Evolutionary conservation across 306 rosid species (phyloP).

Genomic region (Vigna angularis): DNA sequence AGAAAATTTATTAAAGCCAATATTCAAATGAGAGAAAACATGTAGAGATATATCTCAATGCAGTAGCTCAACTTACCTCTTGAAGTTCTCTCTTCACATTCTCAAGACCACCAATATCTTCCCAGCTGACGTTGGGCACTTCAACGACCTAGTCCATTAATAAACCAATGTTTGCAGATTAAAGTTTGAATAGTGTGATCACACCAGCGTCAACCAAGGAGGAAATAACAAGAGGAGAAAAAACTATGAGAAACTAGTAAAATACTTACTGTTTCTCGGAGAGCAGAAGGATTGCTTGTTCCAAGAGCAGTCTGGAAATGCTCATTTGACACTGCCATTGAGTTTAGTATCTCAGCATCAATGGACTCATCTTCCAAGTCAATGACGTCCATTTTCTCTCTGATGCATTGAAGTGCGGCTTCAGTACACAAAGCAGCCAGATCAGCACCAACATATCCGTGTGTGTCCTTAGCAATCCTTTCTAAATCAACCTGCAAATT

Average conservation of each 20-base stretch:
- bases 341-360: slow-evolving; percentile 93
- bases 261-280: slow-evolving; percentile 87
- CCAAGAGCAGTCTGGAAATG: slow-evolving; percentile 96
- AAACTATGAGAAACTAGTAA: not conserved
- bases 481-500: slow-evolving; percentile 86
- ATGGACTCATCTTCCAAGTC: slow-evolving; percentile 95
- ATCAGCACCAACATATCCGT: slow-evolving; percentile 98
- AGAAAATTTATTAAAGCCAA: slow-evolving; percentile 3
- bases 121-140: slow-evolving; percentile 95
- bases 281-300: slow-evolving; percentile 97
- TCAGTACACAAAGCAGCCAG: slow-evolving; percentile 95
- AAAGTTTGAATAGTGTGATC: not conserved
- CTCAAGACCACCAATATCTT: slow-evolving; percentile 98
- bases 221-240: slow-evolving; percentile 34
- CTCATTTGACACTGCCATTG: slow-evolving; percentile 98
- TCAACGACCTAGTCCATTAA: slow-evolving; percentile 77
- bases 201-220: not conserved
- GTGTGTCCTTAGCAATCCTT: slow-evolving; percentile 86
- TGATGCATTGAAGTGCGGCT: slow-evolving; percentile 98
- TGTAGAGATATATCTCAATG: slow-evolving; percentile 6
- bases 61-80: slow-evolving; percentile 65
- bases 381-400: slow-evolving; percentile 96
- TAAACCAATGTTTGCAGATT: slow-evolving; percentile 39
- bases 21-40: slow-evolving; percentile 14
- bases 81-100: slow-evolving; percentile 98